These are phyloP conservation scores for Kwoniella mangroviensis DNA, from an alignment of 768 basidiomycete species.

Conservation along the genomic window DNA sequence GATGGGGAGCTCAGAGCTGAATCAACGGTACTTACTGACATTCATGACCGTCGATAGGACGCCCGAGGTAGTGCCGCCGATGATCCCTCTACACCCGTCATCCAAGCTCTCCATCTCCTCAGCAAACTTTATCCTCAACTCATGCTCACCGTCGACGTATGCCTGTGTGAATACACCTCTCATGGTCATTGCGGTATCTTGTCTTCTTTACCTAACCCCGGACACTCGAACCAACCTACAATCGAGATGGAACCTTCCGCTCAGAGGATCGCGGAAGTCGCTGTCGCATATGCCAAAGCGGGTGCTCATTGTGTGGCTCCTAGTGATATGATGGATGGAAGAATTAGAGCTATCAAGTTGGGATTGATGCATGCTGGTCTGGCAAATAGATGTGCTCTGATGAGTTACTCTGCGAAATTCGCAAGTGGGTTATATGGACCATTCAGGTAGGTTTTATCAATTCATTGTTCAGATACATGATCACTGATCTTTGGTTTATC, in stretches of 20 bases:
- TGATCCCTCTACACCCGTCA: constrained; percentile 86
- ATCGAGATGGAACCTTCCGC: constrained; percentile 77
- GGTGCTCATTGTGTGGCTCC: constrained; percentile 99
- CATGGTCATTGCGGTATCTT: constrained; percentile 89
- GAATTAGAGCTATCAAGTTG: constrained; percentile 86
- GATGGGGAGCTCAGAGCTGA: too few species aligned
- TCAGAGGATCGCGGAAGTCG: constrained; percentile 87
- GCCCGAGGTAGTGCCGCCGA: constrained; percentile 83
- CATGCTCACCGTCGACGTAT: constrained; percentile 92
- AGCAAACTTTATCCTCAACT: constrained; percentile 76
- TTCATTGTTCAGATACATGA: not conserved
- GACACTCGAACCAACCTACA: constrained; percentile 41
- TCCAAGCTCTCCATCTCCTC: constrained; percentile 82
- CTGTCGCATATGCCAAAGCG: constrained; percentile 85
- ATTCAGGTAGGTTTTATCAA: constrained; percentile 69
- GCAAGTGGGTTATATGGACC: constrained; percentile 94
- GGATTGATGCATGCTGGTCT: constrained; percentile 79
- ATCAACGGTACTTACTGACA: not conserved
- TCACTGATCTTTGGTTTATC: constrained; percentile 5
- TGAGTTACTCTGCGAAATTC: constrained; percentile 98
- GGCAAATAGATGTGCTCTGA: constrained; percentile 86
- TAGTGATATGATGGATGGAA: constrained; percentile 99
- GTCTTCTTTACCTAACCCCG: constrained; percentile 47
- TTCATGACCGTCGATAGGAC: constrained; percentile 64
- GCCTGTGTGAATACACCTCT: constrained; percentile 98